phyloP scores from a whole-genome alignment of 257 asterid species.

The Solanum sejunctum region DNA sequence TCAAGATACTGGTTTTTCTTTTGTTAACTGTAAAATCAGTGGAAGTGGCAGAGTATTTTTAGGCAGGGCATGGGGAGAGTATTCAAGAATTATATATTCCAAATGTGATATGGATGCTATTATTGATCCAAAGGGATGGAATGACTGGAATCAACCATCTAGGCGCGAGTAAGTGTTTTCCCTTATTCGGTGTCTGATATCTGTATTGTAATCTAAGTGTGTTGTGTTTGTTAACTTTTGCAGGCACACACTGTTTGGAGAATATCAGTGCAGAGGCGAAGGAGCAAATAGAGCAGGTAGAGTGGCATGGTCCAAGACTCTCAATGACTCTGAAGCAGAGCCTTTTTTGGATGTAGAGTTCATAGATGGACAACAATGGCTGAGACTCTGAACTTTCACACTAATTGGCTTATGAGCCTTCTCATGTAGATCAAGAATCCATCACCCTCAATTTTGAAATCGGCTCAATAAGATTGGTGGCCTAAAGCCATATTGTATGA shows the following conservation, averaged over 20 bases:
- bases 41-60: constrained; percentile 42
- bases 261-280: constrained; percentile 46
- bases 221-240: not conserved
- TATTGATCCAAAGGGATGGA: constrained; percentile 59
- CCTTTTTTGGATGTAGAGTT: constrained; percentile 28
- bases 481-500: not conserved
- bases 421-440: not conserved
- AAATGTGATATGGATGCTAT: constrained; percentile 22
- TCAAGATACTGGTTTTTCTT: constrained; percentile 74
- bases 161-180: not conserved
- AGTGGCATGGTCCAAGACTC: constrained; percentile 48
- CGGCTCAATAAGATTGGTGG: not conserved
- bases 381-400: constrained; percentile 14
- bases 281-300: constrained; percentile 51
- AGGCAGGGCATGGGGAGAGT: constrained; percentile 84
- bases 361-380: constrained; percentile 54
- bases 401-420: not conserved
- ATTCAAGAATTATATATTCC: constrained; percentile 42
- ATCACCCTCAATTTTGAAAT: not conserved
- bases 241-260: constrained; percentile 61
- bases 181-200: not conserved
- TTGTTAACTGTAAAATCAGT: constrained; percentile 39
- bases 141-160: constrained; percentile 26
- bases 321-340: constrained; percentile 28
- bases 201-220: not conserved